Percentiles rank a stretch among this genome's conserved stretches.
Conservation (phyloP, 2,329 filamentous ascomycete genomes). For the Penicillium sp. region DNA sequence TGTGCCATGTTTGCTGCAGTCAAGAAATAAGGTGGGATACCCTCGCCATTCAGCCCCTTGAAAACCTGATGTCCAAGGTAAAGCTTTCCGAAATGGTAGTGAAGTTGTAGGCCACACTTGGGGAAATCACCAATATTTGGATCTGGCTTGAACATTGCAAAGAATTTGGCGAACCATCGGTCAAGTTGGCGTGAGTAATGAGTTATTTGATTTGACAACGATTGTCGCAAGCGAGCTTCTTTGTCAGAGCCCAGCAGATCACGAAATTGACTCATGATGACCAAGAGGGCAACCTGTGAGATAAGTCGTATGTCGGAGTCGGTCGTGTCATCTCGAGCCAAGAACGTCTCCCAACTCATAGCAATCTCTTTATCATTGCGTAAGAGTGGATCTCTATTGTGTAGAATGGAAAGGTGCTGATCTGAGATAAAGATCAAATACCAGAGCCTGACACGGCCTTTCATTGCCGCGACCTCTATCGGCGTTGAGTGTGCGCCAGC, state of each 20-base stretch:
- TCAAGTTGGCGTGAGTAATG: conserved; percentile 39
- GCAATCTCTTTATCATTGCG: conserved; percentile 45
- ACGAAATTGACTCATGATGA: conserved; percentile 46
- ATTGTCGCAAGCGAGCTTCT: conserved; percentile 34
- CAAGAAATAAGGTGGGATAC: conserved; percentile 43
- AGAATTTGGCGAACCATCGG: conserved; percentile 39
- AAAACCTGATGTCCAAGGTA: conserved; percentile 57
- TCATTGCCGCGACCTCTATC: conserved; percentile 27
- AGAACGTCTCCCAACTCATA: conserved; percentile 42
- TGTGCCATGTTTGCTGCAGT: conserved; percentile 37
- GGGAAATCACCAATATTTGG: conserved; percentile 53
- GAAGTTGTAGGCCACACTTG: conserved; percentile 53
- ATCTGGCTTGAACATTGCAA: conserved; percentile 32
- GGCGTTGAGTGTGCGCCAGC: conserved; percentile 33
- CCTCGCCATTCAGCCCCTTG: conserved; percentile 48
- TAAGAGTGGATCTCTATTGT: conserved; percentile 45
- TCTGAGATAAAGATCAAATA: conserved; percentile 47
- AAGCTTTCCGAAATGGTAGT: conserved; percentile 57
- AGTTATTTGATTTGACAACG: conserved; percentile 35
- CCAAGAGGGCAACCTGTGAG: conserved; percentile 43
- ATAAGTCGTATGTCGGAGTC: conserved; percentile 44
- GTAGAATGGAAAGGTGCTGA: conserved; percentile 46
- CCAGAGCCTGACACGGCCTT: conserved; percentile 43
- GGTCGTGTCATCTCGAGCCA: conserved; percentile 39
- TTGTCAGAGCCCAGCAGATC: conserved; percentile 43